phyloP scores from a whole-genome alignment of 2,329 filamentous ascomycete genomes.

The Aspergillus texensis region DNA sequence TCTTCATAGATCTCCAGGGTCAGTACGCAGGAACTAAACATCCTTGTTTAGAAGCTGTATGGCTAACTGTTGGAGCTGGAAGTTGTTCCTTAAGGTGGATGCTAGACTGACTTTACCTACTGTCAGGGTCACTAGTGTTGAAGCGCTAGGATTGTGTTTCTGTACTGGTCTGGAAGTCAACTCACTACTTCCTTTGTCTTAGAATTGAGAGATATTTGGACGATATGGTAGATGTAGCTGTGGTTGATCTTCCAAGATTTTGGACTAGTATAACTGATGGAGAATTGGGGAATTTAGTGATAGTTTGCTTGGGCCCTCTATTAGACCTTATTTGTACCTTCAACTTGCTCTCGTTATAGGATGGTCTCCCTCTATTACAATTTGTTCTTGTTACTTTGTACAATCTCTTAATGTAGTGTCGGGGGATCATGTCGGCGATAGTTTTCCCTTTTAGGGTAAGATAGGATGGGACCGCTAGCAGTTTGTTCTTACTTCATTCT shows the following conservation, averaged over 20 bases:
- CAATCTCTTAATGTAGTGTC: background rate
- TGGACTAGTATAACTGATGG: too few relatives aligned
- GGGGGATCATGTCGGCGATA: background rate
- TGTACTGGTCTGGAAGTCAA: too few relatives aligned
- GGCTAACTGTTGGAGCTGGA: background rate
- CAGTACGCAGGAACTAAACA: background rate
- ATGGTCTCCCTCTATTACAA: background rate
- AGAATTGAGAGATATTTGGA: too few relatives aligned
- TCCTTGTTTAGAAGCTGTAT: background rate
- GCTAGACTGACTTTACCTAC: background rate
- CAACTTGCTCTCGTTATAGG: too few relatives aligned
- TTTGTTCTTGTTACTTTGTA: background rate
- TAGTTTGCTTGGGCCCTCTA: too few relatives aligned
- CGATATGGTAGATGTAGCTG: too few relatives aligned
- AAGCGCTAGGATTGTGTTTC: too few relatives aligned
- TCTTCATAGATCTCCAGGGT: background rate
- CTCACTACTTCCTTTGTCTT: too few relatives aligned
- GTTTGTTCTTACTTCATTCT: background rate
- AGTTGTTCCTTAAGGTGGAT: background rate
- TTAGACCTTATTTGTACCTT: too few relatives aligned
- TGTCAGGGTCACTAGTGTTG: background rate
- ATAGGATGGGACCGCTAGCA: background rate
- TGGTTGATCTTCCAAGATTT: too few relatives aligned
- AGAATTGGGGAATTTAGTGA: too few relatives aligned
- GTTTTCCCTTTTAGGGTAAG: constrained; percentile 1